Base-by-base conservation (phyloP, 2,329 filamentous ascomycete genomes). In the Ophiostoma sp. region DNA sequence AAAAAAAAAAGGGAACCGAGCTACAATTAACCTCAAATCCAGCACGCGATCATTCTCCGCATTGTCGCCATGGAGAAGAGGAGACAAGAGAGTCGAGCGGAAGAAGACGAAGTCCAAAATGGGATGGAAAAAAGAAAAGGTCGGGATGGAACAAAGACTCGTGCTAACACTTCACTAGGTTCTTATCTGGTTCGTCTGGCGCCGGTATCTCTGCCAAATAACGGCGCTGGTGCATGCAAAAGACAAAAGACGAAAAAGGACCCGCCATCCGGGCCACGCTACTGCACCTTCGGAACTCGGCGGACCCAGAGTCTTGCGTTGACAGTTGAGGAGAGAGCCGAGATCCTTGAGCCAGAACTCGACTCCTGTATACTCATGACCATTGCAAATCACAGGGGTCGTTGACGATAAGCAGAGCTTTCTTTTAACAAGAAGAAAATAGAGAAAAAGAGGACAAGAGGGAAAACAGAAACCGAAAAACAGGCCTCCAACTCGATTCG, bases 11-110 rank as follows among this genome's bases (percentile, higher is more conserved):
- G 3, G 33, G 36, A 70, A 31, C 28, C 36, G 22, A 57, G 50
- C 68, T 42, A 28, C 52, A 61, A 52, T 63, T 22, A 31, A 50
- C 9, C 25, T 71, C 19, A 3, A 22, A 22, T 6, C 17, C 55
- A 71, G 69, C 69, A 71, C 57, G 69, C 57, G 69, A 71, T 71
- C 39, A 17, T 45, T 63, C 57, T 64, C 69, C 69, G 57, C 69
- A 71, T 71, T 71, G 42, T 59, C 55, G 57, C 31, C 69, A 71
- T 71, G 42, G 57, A 50, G 33, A 36, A 69, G 66, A 50, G 66
- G 28, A 55, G 66, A 36, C 28, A 52, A 11, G 39, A 48, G 17
- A 39, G 17, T 11, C 7, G n/a, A 28, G 19, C 50, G 25, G 39
- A 39, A 31, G 6, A 42, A 42, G 57, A 45, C 17, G 15, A 45